Evolutionary conservation across 495 filamentous ascomycete genomes (phyloP), one percentile per base, ranked within the genome.

Genomic region (Aspergillus sparsus): DNA sequence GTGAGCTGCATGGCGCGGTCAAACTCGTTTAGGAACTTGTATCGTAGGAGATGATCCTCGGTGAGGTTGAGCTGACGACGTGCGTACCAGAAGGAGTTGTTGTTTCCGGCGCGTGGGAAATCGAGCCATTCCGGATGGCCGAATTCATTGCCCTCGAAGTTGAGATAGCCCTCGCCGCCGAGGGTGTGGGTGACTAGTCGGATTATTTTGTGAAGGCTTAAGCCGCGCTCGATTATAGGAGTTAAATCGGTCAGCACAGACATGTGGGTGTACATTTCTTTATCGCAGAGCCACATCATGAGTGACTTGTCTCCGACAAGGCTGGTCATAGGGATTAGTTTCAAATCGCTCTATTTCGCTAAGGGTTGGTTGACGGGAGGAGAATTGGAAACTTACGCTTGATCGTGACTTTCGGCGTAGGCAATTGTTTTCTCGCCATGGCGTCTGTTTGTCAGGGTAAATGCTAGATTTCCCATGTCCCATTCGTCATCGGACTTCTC

Each of bases 101-200:
- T 76, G 81, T 98, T 98, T 49, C 95, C 94, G 61, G 83, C 92
- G 34, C 94, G 89, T 10, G 94, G 94, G 76, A 98, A 98, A 72
- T 98, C 94, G 56, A 98, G 91, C 94, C 94, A 98, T 78, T 98
- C 94, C 0, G 94, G 94, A 73, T 98, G 94, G 1, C 94, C 94
- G 73, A 98, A 98, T 73, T 98, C 94, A 74, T 98, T 98, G 61
- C 93, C 94, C 74, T 96, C 92, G 67, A 98, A 98, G 77, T 97
- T 98, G 54, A 98, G 91, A 67, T 95, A 98, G 41, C 93, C 94
- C 74, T 98, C 94, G 62, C 94, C 94, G 52, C 95, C 94, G n/a
- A 98, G 84, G 34, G 79, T 85, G 74, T 98, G 95, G 21, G 94
- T 98, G 56, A 98, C 77, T 7, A 98, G 84, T 13, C 94, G 89